These are phyloP conservation scores for Leccinum olivaceoglutinosum DNA, from an alignment of 1,284 basidiomycete species.

Conservation along the genomic window DNA sequence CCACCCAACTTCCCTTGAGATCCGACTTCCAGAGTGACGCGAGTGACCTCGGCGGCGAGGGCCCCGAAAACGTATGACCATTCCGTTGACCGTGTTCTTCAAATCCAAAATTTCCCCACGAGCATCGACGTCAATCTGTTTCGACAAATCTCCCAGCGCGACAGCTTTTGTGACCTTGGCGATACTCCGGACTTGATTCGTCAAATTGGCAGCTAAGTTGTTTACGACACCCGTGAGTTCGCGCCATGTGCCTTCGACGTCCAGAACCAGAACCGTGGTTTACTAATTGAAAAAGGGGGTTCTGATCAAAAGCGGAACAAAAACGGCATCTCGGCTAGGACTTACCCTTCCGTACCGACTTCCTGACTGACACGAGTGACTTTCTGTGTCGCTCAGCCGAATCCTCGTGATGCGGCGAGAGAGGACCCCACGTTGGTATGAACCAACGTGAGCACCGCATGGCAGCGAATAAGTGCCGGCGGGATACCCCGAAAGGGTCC, in stretches of 20 bases:
- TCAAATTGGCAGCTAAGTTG: slow-evolving; percentile 90
- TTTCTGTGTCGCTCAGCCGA: slow-evolving; percentile 36
- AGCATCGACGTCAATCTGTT: slow-evolving; percentile 96
- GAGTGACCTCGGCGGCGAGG: slow-evolving; percentile 92
- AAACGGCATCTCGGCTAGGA: not conserved
- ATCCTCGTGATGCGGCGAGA: no score
- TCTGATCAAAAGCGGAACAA: slow-evolving; percentile 10
- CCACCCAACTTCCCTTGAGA: slow-evolving; percentile 88
- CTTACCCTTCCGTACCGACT: slow-evolving; percentile 86
- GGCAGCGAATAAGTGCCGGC: no score
- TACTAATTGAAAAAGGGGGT: slow-evolving; percentile 37
- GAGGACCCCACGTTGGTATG: no score
- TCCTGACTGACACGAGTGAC: slow-evolving; percentile 87
- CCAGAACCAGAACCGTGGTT: slow-evolving; percentile 85
- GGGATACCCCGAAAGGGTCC: no score
- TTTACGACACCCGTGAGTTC: slow-evolving; percentile 89
- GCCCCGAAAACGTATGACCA: slow-evolving; percentile 87
- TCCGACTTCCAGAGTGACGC: slow-evolving; percentile 93
- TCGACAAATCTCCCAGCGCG: slow-evolving; percentile 89
- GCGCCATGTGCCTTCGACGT: slow-evolving; percentile 93
- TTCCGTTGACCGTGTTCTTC: slow-evolving; percentile 97
- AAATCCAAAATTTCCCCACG: slow-evolving; percentile 95
- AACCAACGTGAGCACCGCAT: no score
- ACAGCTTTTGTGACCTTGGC: slow-evolving; percentile 98
- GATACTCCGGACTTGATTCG: slow-evolving; percentile 91